phyloP scores from a whole-genome alignment of 805 yeast genomes.

The Cyberlindnera mrakii region DNA sequence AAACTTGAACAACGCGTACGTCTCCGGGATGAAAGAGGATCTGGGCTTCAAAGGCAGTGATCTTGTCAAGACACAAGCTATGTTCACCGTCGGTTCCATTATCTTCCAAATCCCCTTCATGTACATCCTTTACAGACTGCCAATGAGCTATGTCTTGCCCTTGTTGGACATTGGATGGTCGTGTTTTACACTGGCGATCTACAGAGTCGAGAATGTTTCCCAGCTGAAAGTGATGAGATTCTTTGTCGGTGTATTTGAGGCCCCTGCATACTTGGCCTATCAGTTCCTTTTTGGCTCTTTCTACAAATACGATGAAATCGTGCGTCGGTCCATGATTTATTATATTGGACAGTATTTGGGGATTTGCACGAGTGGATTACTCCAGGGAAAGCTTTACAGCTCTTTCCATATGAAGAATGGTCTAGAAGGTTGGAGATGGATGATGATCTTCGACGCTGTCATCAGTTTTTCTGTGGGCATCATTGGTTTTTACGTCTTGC shows the following conservation, averaged over 20 bases:
- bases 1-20: conserved; percentile 60
- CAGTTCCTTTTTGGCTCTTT: conserved; percentile 56
- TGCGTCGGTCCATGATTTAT: conserved; percentile 55
- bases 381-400: conserved; percentile 46
- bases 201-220: conserved; percentile 39
- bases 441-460: conserved; percentile 58
- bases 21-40: conserved; percentile 54
- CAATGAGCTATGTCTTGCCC: conserved; percentile 3
- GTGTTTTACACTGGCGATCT: conserved; percentile 53
- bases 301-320: conserved; percentile 50
- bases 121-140: conserved; percentile 35
- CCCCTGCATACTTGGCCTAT: conserved; percentile 58
- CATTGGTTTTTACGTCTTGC: conserved; percentile 28
- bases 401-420: conserved; percentile 39
- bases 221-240: conserved; percentile 60
- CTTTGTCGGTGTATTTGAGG: conserved; percentile 57
- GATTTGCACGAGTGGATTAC: background rate
- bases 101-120: conserved; percentile 60
- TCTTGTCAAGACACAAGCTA: conserved; percentile 49
- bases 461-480: conserved; percentile 30
- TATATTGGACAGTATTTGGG: conserved; percentile 37
- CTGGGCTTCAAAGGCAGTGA: conserved; percentile 55
- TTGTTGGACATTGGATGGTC: conserved; percentile 45
- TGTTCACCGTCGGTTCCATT: conserved; percentile 54
- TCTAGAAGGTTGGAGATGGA: conserved; percentile 61